Evolutionary conservation across 106 monocot genomes (phyloP), one percentile per base, ranked within the genome.

Genomic region (Chionographis japonica): DNA sequence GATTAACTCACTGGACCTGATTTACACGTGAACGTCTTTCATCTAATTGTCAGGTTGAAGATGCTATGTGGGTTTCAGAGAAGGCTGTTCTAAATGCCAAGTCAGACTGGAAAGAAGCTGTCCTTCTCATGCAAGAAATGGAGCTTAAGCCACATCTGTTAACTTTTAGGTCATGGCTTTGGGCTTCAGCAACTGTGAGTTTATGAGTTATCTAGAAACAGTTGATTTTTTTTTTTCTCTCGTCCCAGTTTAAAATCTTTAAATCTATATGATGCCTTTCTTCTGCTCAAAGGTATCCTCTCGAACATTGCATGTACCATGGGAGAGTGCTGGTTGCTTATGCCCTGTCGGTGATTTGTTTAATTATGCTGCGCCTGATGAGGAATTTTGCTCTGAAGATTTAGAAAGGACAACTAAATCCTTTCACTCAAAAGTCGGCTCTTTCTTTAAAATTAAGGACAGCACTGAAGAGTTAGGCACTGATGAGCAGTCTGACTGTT

Each of bases 261-360:
- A 8, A 38, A 15, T 50, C 19, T 13, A 56, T 17, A 37, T 2
- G 4, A 19, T 68, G 15, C 39, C 14, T n/a, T 17, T 38, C 76
- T 68, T 60, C 8, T 65, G 6, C 10, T 70, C 36, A 52, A 77
- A 99, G 90, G 71, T 99, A 50, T 85, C 90, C 40, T 83, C 98
- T 50, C 90, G 98, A n/a, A 81, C 98, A 14, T 80, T 98, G 62
- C 93, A 93, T 74, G 58, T 99, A 79, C 80, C 98, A 17, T 99
- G 98, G 90, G 93, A 99, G 68, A 43, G 67, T 73, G 90, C 98
- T 72, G 93, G 93, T 54, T 99, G 93, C 69, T 63, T 99, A 54
- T 99, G 98, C 72, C 98, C 90, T 65, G 72, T 99, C 72, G 98
- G 93, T 37, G 90, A 93, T 79, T 79, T 99, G 65, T 99, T 99